Conservation (phyloP, 164 flowering plant species). For the Echeveria elegans region DNA sequence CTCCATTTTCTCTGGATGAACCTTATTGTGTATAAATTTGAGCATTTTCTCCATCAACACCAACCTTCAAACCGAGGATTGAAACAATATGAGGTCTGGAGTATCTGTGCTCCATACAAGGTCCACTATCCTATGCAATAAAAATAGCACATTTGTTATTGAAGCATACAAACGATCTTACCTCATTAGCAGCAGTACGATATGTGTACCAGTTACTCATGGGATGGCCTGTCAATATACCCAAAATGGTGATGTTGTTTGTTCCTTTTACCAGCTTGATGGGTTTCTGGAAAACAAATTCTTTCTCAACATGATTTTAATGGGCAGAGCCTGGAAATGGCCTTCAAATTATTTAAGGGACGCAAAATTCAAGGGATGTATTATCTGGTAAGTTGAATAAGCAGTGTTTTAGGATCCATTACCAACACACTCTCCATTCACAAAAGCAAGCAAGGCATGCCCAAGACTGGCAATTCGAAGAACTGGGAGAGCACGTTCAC, state of each 20-base stretch:
- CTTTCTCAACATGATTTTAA: not conserved
- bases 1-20: not conserved
- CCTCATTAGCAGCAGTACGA: not conserved
- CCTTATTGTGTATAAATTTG: not conserved
- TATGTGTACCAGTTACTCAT: conserved; percentile 17
- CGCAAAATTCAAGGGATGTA: not conserved
- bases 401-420: not conserved
- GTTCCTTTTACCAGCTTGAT: conserved; percentile 29
- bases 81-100: not conserved
- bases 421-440: not conserved
- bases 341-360: not conserved
- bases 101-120: not conserved
- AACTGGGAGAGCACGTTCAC: not conserved
- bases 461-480: not conserved
- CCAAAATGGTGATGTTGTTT: conserved; percentile 54
- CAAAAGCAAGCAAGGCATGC: not conserved
- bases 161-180: not conserved
- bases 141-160: not conserved
- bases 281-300: conserved; percentile 13
- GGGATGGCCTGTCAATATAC: conserved; percentile 18
- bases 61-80: not conserved
- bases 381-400: not conserved
- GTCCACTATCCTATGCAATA: not conserved
- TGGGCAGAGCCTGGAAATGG: conserved; percentile 3
- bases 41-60: not conserved